phyloP scores from a whole-genome alignment of 257 asterid species.

The Solanum peruvianum region DNA sequence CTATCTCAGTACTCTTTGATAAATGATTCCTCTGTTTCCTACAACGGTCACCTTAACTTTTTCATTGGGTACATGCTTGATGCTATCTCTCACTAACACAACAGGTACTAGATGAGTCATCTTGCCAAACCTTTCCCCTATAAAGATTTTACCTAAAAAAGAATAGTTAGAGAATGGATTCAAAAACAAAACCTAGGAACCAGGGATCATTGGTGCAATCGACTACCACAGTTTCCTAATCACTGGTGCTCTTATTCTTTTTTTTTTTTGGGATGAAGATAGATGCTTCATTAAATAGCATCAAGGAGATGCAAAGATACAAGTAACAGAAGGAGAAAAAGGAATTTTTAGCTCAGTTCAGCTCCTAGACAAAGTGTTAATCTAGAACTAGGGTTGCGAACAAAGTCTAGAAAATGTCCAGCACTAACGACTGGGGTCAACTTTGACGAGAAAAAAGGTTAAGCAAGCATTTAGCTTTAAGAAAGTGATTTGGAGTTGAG shows the following conservation, averaged over 20 bases:
- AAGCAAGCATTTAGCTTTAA: too few relatives aligned
- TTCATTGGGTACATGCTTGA: neutral
- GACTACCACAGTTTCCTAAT: neutral
- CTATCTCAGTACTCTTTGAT: neutral
- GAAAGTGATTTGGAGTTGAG: too few relatives aligned
- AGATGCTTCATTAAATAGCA: neutral
- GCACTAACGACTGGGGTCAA: neutral
- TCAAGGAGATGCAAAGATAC: neutral
- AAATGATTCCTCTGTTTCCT: neutral
- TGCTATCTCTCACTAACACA: neutral
- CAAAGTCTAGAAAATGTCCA: neutral
- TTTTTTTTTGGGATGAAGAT: neutral
- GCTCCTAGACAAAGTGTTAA: neutral
- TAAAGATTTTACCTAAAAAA: neutral
- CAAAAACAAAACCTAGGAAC: neutral
- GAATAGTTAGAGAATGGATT: neutral
- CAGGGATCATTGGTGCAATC: neutral
- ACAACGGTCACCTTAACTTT: neutral
- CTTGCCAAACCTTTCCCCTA: neutral
- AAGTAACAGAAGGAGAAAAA: neutral
- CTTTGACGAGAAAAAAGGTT: too few relatives aligned
- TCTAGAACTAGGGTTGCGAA: neutral
- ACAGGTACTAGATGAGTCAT: conserved; percentile 3
- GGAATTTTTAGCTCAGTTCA: neutral
- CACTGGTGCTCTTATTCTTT: neutral